Evolutionary conservation across 2,329 filamentous ascomycete species (phyloP).

Genomic region (Hawksworthiomyces lignivorus): DNA sequence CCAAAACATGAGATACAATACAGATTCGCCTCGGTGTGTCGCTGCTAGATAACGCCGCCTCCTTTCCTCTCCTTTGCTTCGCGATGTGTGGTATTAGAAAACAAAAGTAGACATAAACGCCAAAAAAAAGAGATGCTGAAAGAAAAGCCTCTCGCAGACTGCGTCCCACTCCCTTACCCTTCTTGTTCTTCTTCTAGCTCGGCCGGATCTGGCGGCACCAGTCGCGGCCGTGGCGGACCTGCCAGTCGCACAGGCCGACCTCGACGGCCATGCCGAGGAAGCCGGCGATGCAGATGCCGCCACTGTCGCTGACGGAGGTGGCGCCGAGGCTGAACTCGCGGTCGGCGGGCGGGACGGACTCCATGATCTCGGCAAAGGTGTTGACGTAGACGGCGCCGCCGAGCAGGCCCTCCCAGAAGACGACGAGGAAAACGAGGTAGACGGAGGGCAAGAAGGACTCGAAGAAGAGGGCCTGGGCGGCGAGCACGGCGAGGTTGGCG

Average conservation of each 20-base stretch:
- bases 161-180: too few relatives aligned
- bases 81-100: too few relatives aligned
- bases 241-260: slow-evolving; percentile 72
- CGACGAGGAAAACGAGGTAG: slow-evolving; percentile 73
- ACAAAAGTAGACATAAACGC: not conserved
- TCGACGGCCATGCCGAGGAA: slow-evolving; percentile 79
- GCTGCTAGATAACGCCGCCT: too few relatives aligned
- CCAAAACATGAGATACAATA: too few relatives aligned
- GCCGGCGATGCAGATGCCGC: slow-evolving; percentile 80
- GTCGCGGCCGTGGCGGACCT: slow-evolving; percentile 70
- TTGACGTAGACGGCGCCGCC: slow-evolving; percentile 93
- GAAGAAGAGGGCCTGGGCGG: slow-evolving; percentile 62
- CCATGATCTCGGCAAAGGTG: slow-evolving; percentile 89
- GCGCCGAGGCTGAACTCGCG: slow-evolving; percentile 87
- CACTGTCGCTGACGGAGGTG: slow-evolving; percentile 87
- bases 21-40: too few relatives aligned
- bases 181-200: too few relatives aligned
- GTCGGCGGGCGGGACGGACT: slow-evolving; percentile 67
- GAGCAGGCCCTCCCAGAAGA: slow-evolving; percentile 92
- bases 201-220: slow-evolving; percentile 56
- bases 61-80: too few relatives aligned
- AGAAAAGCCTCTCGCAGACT: not conserved
- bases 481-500: slow-evolving; percentile 65
- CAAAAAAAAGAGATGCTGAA: not conserved
- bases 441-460: slow-evolving; percentile 71